A percentile compares a stretch with the other conserved stretches of the same genome.
These are phyloP conservation scores for Fragaria ananassa DNA, from an alignment of 306 rosid genomes.

Conservation along the genomic window DNA sequence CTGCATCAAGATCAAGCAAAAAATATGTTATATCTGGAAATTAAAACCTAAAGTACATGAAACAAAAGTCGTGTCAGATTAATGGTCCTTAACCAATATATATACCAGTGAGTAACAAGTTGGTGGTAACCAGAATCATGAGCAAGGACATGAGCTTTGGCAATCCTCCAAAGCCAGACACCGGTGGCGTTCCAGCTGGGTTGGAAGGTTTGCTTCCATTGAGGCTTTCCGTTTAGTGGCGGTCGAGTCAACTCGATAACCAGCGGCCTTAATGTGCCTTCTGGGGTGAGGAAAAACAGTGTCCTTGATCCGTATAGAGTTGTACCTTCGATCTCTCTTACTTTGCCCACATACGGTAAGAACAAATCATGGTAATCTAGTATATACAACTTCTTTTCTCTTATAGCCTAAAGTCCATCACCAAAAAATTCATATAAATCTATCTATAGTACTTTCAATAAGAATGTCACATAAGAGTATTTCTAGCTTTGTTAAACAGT, in stretches of 20 bases:
- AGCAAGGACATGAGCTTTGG: conserved; percentile 80
- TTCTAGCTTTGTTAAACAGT: not conserved
- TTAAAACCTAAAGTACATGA: not conserved
- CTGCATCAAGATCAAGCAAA: conserved; percentile 24
- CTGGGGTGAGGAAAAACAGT: conserved; percentile 51
- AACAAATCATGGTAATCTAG: conserved; percentile 81
- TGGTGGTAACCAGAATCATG: conserved; percentile 84
- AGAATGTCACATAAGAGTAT: not conserved
- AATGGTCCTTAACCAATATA: not conserved
- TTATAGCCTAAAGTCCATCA: conserved; percentile 46
- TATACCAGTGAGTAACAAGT: conserved; percentile 79
- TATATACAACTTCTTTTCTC: conserved; percentile 58
- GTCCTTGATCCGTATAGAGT: conserved; percentile 82
- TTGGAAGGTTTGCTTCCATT: conserved; percentile 55
- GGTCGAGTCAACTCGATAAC: conserved; percentile 87
- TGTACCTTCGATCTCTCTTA: conserved; percentile 53
- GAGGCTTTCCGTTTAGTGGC: conserved; percentile 54
- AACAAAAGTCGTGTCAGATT: too few relatives aligned
- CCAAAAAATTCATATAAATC: not conserved
- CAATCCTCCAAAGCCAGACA: conserved; percentile 88
- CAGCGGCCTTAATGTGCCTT: conserved; percentile 51
- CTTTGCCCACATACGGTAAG: conserved; percentile 59
- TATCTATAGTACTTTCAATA: not conserved
- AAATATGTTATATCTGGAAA: too few relatives aligned
- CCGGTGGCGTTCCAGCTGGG: conserved; percentile 62